Conservation (phyloP, 768 basidiomycete species). For the Trametes cinnabarina region DNA sequence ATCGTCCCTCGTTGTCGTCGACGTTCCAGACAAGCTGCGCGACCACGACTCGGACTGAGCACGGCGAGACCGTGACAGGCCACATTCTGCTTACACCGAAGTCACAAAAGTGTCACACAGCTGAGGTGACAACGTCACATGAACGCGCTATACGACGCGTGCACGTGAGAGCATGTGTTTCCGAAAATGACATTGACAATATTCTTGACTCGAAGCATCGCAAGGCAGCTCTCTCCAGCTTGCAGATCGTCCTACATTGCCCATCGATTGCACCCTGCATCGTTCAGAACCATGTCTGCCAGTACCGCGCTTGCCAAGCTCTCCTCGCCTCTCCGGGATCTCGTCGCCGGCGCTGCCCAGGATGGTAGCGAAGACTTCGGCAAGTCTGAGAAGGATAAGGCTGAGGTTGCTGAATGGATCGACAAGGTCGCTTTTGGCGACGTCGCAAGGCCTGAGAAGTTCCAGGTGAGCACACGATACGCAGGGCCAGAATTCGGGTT, state of each 20-base stretch:
- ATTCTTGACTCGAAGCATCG: conserved; percentile 13
- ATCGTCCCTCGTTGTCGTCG: conserved; percentile 6
- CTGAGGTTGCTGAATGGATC: conserved; percentile 69
- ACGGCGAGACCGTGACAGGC: neutral
- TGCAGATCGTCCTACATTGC: neutral
- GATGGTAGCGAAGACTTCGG: conserved; percentile 48
- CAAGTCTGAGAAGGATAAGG: conserved; percentile 56
- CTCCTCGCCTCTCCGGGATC: conserved; percentile 38
- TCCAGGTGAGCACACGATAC: conserved; percentile 45
- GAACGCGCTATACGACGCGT: conserved; percentile 18
- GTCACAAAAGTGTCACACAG: conserved; percentile 3
- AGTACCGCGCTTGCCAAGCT: conserved; percentile 26
- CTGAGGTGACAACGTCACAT: conserved; percentile 11
- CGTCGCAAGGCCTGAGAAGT: conserved; percentile 41
- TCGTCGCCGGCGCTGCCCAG: conserved; percentile 45
- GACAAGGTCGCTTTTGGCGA: conserved; percentile 55
- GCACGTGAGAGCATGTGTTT: conserved; percentile 15
- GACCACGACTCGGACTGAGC: neutral
- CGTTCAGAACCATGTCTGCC: conserved; percentile 27
- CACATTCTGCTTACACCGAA: conserved; percentile 1
- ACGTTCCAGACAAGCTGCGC: neutral
- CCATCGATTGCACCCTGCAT: conserved; percentile 9
- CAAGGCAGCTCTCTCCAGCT: conserved; percentile 7
- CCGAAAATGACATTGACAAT: conserved; percentile 18
- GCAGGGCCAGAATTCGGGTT: neutral